phyloP scores from a whole-genome alignment of 2,329 filamentous ascomycete species.

The Alternaria gansuensis region DNA sequence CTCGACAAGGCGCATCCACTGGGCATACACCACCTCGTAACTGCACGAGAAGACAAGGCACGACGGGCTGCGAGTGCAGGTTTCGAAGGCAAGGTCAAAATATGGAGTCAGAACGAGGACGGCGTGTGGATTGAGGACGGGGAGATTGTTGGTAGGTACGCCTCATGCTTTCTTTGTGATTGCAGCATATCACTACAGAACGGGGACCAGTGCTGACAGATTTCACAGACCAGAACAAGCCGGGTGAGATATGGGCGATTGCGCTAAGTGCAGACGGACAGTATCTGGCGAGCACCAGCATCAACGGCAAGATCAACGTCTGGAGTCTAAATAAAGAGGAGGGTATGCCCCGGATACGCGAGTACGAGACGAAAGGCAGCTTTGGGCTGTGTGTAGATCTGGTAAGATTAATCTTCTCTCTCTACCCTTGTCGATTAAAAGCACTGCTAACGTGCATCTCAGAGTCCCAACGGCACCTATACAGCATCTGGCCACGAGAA shows the following conservation, averaged over 20 bases:
- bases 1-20: conserved; percentile 82
- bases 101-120: conserved; percentile 72
- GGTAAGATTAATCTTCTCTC: conserved; percentile 51
- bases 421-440: not conserved
- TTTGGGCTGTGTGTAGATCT: conserved; percentile 91
- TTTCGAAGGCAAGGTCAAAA: conserved; percentile 86
- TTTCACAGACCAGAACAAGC: conserved; percentile 61
- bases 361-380: conserved; percentile 91
- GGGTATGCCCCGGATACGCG: conserved; percentile 70
- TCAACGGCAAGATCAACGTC: conserved; percentile 87
- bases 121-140: conserved; percentile 64
- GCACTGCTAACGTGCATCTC: conserved; percentile 12
- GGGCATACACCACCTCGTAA: conserved; percentile 88
- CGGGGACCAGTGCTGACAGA: conserved; percentile 14
- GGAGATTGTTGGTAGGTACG: conserved; percentile 55
- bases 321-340: conserved; percentile 72
- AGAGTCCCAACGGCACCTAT: conserved; percentile 78
- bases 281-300: conserved; percentile 85
- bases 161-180: conserved; percentile 30
- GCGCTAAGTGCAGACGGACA: conserved; percentile 84
- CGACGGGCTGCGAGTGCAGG: conserved; percentile 79
- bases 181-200: not conserved
- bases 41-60: conserved; percentile 69
- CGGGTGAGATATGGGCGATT: conserved; percentile 85
- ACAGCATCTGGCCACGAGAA: conserved; percentile 94